Conservation (phyloP, 1,284 basidiomycete species). For the Moniliophthora roreri region DNA sequence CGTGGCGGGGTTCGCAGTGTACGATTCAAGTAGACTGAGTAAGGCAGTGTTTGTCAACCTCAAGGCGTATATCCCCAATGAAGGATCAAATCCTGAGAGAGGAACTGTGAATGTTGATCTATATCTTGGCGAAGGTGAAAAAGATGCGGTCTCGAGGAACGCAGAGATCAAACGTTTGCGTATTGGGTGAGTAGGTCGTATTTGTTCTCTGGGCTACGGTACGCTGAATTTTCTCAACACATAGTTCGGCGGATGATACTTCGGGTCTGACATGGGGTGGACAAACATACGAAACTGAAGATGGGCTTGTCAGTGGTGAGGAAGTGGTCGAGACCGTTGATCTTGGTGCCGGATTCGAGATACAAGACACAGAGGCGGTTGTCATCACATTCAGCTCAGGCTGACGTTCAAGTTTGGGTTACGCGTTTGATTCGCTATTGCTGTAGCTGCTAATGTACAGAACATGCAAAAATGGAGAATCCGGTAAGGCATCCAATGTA, state of each 20-base stretch:
- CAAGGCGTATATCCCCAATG: conserved; percentile 22
- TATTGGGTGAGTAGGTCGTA: conserved; percentile 42
- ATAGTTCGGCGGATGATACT: conserved; percentile 57
- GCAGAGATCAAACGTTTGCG: conserved; percentile 43
- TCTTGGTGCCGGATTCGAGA: conserved; percentile 46
- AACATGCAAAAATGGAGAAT: no score
- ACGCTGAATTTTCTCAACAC: not conserved
- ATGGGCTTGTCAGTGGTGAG: conserved; percentile 45
- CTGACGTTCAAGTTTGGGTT: no score
- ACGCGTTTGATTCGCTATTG: no score
- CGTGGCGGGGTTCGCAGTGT: conserved; percentile 12
- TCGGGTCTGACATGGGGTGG: conserved; percentile 62
- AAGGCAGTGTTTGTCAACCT: conserved; percentile 15
- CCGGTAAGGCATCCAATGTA: no score
- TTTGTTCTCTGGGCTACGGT: not conserved
- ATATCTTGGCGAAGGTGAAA: conserved; percentile 22
- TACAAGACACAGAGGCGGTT: conserved; percentile 56
- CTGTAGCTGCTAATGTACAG: no score
- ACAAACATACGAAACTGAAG: conserved; percentile 59
- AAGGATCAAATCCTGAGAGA: conserved; percentile 30
- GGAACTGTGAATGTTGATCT: conserved; percentile 46
- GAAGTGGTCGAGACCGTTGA: conserved; percentile 33
- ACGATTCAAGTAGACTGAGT: conserved; percentile 3
- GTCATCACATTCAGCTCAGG: conserved; percentile 34
- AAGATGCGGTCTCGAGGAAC: conserved; percentile 20